Conservation (phyloP, 163 green algal genomes). For the Chlorella variabilis region DNA sequence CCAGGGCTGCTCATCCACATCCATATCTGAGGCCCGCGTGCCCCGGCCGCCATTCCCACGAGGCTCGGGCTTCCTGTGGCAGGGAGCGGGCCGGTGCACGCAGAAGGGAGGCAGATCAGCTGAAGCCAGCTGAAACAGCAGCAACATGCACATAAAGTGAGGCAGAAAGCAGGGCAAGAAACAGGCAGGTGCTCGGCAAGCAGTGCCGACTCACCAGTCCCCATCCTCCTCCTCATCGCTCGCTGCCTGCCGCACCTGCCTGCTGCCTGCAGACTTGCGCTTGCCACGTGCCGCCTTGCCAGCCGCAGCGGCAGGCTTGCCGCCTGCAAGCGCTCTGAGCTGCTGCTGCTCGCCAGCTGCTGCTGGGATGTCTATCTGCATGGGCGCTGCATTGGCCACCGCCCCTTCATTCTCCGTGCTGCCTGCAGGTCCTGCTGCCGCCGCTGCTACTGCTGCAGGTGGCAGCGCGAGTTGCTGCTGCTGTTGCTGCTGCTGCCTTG, state of each 20-base stretch:
- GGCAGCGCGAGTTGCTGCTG: neutral
- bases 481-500: neutral
- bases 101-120: no score
- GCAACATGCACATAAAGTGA: neutral
- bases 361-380: neutral
- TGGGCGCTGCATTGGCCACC: slow-evolving; percentile 6
- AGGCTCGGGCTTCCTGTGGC: slow-evolving; percentile 1
- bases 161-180: no score
- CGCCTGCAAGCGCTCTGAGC: neutral
- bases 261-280: slow-evolving; percentile 6
- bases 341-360: neutral
- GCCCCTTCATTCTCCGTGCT: slow-evolving; percentile 14
- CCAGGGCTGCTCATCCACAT: neutral
- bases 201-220: slow-evolving; percentile 11
- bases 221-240: neutral
- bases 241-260: neutral
- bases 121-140: neutral
- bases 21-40: neutral
- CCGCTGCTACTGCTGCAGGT: neutral
- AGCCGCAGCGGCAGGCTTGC: neutral
- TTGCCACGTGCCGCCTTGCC: slow-evolving; percentile 16
- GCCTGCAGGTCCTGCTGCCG: neutral
- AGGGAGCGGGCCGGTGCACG: no score
- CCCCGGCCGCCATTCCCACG: neutral
- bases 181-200: neutral